phyloP scores from a whole-genome alignment of 2,329 filamentous ascomycete genomes.

The Colletotrichum tanaceti region DNA sequence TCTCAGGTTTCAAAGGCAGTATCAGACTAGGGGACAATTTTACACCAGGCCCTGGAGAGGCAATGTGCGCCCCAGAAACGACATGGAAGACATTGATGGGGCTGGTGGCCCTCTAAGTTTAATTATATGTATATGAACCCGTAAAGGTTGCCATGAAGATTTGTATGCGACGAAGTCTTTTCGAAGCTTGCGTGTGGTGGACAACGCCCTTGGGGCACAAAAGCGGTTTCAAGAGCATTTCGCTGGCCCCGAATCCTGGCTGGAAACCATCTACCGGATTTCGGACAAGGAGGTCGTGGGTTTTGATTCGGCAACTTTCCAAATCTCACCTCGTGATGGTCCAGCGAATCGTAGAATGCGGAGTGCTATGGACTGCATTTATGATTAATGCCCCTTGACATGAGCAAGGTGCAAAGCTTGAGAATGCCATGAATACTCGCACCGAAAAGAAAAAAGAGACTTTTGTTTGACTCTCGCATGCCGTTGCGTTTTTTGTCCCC shows the following conservation, averaged over 20 bases:
- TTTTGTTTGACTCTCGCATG: no score
- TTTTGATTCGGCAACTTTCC: neutral
- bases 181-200: neutral
- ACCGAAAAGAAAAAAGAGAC: no score
- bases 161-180: constrained; percentile 14
- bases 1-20: constrained; percentile 20
- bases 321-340: neutral
- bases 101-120: neutral
- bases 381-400: no score
- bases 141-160: neutral
- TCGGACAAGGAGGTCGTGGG: neutral
- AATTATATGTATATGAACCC: neutral
- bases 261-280: neutral
- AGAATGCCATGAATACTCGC: no score
- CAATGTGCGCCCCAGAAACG: neutral
- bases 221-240: neutral
- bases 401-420: no score
- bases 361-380: no score
- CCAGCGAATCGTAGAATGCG: no score
- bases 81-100: neutral
- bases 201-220: neutral
- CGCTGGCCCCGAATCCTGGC: constrained; percentile 2
- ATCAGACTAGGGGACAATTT: constrained; percentile 1
- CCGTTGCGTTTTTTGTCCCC: no score
- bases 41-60: neutral